Evolutionary conservation across 176 grass and related monocot genomes (phyloP).

Genomic region (Calamus simplicifolius): DNA sequence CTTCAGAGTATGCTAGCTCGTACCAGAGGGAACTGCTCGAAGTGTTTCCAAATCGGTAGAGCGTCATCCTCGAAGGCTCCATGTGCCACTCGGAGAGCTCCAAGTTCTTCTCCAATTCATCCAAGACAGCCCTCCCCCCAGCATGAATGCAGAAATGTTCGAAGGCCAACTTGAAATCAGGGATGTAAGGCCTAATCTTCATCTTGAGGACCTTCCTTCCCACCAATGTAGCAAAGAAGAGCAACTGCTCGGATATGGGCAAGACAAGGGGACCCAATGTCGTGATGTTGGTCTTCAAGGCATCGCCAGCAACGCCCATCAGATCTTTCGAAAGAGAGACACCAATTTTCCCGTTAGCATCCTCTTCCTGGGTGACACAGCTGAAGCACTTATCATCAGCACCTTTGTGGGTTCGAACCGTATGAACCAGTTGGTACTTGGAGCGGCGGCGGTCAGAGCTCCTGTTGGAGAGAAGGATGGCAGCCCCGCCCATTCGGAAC

Average conservation of each 20-base stretch:
- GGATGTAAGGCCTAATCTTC: slow-evolving; percentile 12
- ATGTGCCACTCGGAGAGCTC: slow-evolving; percentile 5
- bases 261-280: slow-evolving; percentile 3
- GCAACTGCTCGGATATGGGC: slow-evolving; percentile 6
- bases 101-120: slow-evolving; percentile 2
- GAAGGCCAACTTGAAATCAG: slow-evolving; percentile 5
- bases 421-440: slow-evolving; percentile 12
- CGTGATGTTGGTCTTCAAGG: slow-evolving; percentile 8
- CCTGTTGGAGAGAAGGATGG: slow-evolving; percentile 8
- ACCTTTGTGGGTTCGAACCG: slow-evolving; percentile 5
- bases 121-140: not conserved
- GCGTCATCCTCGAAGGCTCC: slow-evolving; percentile 4
- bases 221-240: slow-evolving; percentile 5
- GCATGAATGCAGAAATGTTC: slow-evolving; percentile 10
- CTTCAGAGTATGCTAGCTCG: not conserved
- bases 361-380: slow-evolving; percentile 9
- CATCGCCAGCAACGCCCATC: slow-evolving; percentile 5
- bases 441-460: not conserved
- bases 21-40: slow-evolving; percentile 5
- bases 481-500: slow-evolving; percentile 2
- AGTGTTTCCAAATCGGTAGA: slow-evolving; percentile 5
- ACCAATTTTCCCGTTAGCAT: not conserved
- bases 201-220: slow-evolving; percentile 6
- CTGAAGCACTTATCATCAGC: slow-evolving; percentile 7
- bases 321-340: slow-evolving; percentile 6